phyloP scores from a whole-genome alignment of 75 land plant genomes.

The Gnetum montanum region DNA sequence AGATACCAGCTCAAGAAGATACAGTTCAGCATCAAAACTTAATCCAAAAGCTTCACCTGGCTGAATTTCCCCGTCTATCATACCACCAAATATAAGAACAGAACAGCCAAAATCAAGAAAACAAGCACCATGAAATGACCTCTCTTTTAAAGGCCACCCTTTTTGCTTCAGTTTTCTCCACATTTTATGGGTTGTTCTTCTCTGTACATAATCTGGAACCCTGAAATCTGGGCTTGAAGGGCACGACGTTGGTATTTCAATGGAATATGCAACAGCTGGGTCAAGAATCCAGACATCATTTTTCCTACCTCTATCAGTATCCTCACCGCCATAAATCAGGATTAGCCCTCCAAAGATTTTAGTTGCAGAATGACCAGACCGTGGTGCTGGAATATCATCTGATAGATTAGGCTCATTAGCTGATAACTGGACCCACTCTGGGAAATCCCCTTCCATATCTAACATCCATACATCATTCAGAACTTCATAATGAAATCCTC shows the following conservation, averaged over 20 bases:
- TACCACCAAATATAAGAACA: slow-evolving; percentile 79
- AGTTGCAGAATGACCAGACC: slow-evolving; percentile 90
- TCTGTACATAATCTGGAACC: slow-evolving; percentile 1
- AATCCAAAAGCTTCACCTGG: slow-evolving; percentile 56
- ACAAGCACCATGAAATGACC: slow-evolving; percentile 88
- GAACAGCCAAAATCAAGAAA: slow-evolving; percentile 45
- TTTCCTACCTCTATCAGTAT: slow-evolving; percentile 64
- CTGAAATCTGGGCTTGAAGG: slow-evolving; percentile 9
- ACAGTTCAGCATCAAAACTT: slow-evolving; percentile 63
- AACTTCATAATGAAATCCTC: slow-evolving; percentile 75
- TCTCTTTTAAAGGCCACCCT: slow-evolving; percentile 37
- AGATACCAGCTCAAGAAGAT: slow-evolving; percentile 53
- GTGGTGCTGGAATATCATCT: slow-evolving; percentile 43
- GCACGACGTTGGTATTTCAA: slow-evolving; percentile 13
- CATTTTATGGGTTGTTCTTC: slow-evolving; percentile 21
- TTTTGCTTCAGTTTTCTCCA: slow-evolving; percentile 66
- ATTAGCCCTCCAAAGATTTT: slow-evolving; percentile 59
- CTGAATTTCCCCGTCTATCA: slow-evolving; percentile 71
- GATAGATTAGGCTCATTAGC: slow-evolving; percentile 23
- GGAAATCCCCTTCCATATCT: slow-evolving; percentile 24
- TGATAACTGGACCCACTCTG: slow-evolving; percentile 58
- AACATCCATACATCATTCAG: slow-evolving; percentile 89
- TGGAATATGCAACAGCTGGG: slow-evolving; percentile 20
- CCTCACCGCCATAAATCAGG: slow-evolving; percentile 91
- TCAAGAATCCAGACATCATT: slow-evolving; percentile 90